These are phyloP conservation scores for Aspergillus nidulans DNA, from an alignment of 495 filamentous ascomycete genomes.

Conservation along the genomic window DNA sequence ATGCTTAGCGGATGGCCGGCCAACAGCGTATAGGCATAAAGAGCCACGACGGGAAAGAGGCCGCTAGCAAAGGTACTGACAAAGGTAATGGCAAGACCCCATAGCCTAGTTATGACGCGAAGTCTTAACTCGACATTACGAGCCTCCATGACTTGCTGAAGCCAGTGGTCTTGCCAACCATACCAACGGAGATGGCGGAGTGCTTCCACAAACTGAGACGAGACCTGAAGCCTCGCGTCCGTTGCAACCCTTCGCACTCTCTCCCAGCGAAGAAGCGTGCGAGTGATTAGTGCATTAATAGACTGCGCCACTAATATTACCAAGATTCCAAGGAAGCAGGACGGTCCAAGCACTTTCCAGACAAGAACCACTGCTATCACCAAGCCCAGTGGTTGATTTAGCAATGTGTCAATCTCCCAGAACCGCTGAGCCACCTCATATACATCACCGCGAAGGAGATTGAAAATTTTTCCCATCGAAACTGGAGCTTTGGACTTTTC, in stretches of 20 bases:
- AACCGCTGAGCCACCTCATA: conserved; percentile 80
- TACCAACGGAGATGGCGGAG: conserved; percentile 87
- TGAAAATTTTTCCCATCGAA: conserved; percentile 79
- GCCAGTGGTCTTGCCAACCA: conserved; percentile 79
- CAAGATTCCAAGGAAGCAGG: conserved; percentile 68
- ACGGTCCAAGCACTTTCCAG: conserved; percentile 70
- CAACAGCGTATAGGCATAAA: conserved; percentile 71
- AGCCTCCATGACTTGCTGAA: conserved; percentile 64
- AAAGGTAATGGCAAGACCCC: conserved; percentile 52
- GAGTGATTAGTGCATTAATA: conserved; percentile 59
- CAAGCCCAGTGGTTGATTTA: conserved; percentile 64
- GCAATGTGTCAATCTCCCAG: conserved; percentile 69
- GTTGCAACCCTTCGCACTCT: conserved; percentile 59
- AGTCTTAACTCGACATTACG: conserved; percentile 63
- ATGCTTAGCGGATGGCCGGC: conserved; percentile 61
- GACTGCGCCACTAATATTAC: conserved; percentile 61
- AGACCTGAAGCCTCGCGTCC: conserved; percentile 67
- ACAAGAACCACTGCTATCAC: conserved; percentile 64
- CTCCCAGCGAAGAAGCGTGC: conserved; percentile 58
- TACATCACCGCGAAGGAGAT: conserved; percentile 71
- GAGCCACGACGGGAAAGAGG: conserved; percentile 71
- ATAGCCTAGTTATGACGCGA: conserved; percentile 60
- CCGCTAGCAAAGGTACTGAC: conserved; percentile 61
- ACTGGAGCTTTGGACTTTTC: conserved; percentile 52
- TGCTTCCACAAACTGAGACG: conserved; percentile 75